Evolutionary conservation across 1,284 basidiomycete species (phyloP).

Genomic region (Ustilago trichophora): DNA sequence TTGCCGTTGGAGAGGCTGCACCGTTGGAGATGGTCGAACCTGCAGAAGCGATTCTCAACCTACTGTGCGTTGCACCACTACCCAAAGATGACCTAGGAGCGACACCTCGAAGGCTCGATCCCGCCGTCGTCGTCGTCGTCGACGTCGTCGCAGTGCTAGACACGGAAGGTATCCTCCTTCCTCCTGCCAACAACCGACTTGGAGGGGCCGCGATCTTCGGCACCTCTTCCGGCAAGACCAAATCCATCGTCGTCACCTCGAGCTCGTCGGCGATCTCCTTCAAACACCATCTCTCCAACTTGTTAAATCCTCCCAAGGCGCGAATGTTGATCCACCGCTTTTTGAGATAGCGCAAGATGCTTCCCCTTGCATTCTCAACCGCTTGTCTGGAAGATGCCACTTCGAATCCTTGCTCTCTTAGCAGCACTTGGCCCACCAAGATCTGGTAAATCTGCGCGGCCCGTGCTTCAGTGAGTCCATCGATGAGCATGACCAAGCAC

Average conservation of each 20-base stretch:
- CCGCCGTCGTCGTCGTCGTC: constrained; percentile 6
- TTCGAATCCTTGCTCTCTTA: constrained; percentile 51
- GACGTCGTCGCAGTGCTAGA: too few species aligned
- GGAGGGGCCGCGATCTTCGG: neutral
- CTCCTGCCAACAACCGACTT: constrained; percentile 9
- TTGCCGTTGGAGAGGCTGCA: constrained; percentile 4
- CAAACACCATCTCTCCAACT: constrained; percentile 82
- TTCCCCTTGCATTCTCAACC: constrained; percentile 50
- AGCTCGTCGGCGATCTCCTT: constrained; percentile 76
- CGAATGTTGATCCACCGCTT: constrained; percentile 77
- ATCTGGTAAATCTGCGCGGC: constrained; percentile 51
- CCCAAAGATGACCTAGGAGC: constrained; percentile 4
- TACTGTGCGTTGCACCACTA: neutral
- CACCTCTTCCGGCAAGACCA: constrained; percentile 36
- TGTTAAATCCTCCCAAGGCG: constrained; percentile 80
- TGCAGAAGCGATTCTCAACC: constrained; percentile 2
- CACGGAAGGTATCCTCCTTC: constrained; percentile 72
- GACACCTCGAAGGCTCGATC: neutral
- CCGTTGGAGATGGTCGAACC: constrained; percentile 1
- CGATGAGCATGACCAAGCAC: constrained; percentile 51
- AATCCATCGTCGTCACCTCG: constrained; percentile 45
- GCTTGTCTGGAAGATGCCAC: constrained; percentile 17
- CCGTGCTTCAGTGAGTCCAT: constrained; percentile 52
- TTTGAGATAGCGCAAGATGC: constrained; percentile 52
- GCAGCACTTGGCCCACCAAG: constrained; percentile 55